Conservation (phyloP, 148 eudicot genomes). For the Cornus suecica region DNA sequence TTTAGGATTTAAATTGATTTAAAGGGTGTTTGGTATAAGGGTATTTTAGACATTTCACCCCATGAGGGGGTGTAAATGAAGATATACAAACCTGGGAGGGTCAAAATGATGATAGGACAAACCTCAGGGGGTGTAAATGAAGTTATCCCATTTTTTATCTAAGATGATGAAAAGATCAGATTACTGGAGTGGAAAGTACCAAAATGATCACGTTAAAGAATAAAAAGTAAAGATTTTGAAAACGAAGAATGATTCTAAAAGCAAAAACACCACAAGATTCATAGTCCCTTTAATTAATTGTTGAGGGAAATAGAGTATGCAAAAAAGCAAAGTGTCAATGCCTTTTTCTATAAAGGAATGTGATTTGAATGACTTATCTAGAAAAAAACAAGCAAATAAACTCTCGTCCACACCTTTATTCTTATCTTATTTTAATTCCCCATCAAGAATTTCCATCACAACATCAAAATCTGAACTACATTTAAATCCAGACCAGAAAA, state of each 20-base stretch:
- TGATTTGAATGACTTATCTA: neutral
- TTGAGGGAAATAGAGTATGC: neutral
- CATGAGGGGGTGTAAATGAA: no score
- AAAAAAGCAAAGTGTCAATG: neutral
- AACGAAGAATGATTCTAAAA: neutral
- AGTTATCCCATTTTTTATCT: no score
- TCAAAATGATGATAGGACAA: no score
- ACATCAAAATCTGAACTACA: neutral
- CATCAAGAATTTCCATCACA: neutral
- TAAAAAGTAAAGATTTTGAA: neutral
- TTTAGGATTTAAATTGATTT: no score
- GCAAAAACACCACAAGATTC: conserved; percentile 12
- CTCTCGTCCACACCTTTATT: neutral
- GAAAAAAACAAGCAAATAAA: neutral
- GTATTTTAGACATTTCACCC: no score
- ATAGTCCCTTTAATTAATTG: neutral
- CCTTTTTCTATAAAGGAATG: neutral
- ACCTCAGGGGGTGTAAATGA: no score
- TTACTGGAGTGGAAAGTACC: no score
- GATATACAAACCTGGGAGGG: no score
- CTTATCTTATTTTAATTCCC: neutral
- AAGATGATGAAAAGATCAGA: no score
- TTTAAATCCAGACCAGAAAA: no score
- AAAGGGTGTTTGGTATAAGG: no score
- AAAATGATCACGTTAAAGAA: no score